Evolutionary conservation across 768 basidiomycete species (phyloP), one percentile per base, ranked within the genome.

Genomic region (Termitomyces sp.): DNA sequence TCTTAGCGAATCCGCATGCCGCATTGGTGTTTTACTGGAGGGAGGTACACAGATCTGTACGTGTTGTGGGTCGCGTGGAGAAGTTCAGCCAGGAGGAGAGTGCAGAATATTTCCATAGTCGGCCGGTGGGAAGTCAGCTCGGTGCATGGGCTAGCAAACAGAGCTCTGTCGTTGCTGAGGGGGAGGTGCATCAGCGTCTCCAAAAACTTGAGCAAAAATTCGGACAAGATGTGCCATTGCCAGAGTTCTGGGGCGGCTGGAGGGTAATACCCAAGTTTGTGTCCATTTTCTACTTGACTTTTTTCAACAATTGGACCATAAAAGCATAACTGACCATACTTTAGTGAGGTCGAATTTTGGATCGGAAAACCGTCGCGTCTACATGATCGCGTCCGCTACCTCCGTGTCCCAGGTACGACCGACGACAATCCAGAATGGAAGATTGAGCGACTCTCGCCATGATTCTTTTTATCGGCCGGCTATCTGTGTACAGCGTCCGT

Each of bases 191-290:
- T 51, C 75, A 75, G 26, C 80, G 87, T 43, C 74, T 95, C 16
- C 74, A 86, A 59, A 77, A 78, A 68, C 67, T 88, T 23, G 75
- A 82, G 68, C 75, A 81, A 50, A 79, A 78, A 38, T 93, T 92
- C 67, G 77, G 76, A 1, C 76, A 69, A 12, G 77, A 85, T 32
- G 78, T 97, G 13, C 88, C 91, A 0, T 76, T 88, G 50, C 96
- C 96, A 3, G 87, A 91, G 8, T 93, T 92, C 71, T 98, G 96
- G 96, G 96, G 96, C 61, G 96, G 96, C 4, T 97, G 93, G 90
- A 81, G 96, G 65, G 81, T 98, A 36, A 79, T 98, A n/a, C 96
- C 96, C 30, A 81, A 81, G 93, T 96, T 66, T 67, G 87, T 79
- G 5, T 12, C 13, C 41, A 32, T 52, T 47, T 54, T 36, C 12